Conservation (phyloP, 2,329 filamentous ascomycete species). For the Ophiostoma novo-ulmi region DNA sequence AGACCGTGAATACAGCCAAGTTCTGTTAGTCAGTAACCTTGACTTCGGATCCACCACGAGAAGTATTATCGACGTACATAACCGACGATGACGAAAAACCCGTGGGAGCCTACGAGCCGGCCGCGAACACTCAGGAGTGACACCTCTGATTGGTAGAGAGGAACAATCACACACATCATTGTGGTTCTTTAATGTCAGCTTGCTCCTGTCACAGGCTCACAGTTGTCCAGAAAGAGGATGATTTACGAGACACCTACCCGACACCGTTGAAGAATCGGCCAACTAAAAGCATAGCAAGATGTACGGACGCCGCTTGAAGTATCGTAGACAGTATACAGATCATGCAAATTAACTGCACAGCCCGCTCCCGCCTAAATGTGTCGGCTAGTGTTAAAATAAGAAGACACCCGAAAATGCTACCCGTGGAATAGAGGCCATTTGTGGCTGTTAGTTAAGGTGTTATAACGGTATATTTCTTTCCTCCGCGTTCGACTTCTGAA, state of each 20-base stretch:
- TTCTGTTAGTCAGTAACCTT: background rate
- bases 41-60: background rate
- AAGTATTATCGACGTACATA: background rate
- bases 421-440: too few relatives aligned
- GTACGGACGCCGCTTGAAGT: background rate
- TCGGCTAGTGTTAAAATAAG: background rate
- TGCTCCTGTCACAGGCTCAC: background rate
- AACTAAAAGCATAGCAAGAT: background rate
- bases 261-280: background rate
- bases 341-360: background rate
- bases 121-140: background rate
- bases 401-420: background rate
- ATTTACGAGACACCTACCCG: background rate
- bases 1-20: conserved; percentile 6
- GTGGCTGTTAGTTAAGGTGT: too few relatives aligned
- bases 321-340: background rate
- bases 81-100: conserved; percentile 1
- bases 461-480: too few relatives aligned
- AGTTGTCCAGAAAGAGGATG: background rate
- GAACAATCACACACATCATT: conserved; percentile 4
- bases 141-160: background rate
- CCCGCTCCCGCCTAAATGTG: background rate
- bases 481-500: too few relatives aligned
- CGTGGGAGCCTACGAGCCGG: background rate
- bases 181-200: background rate